These are phyloP conservation scores for Lolium rigidum DNA, from an alignment of 176 grass and related monocot species.

Conservation along the genomic window DNA sequence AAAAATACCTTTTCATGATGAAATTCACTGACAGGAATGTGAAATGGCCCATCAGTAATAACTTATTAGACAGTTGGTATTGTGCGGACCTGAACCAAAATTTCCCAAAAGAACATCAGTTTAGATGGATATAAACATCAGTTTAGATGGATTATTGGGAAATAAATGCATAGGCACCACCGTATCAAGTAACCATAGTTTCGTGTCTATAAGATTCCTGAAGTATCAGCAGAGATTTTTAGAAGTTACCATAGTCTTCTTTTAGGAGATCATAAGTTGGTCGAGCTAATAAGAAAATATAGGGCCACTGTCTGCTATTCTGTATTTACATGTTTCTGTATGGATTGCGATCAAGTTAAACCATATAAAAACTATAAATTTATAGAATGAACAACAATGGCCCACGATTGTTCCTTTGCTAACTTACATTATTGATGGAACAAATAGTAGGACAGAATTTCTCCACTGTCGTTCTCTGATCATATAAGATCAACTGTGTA, in stretches of 20 bases:
- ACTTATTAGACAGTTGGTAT: neutral
- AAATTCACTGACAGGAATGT: neutral
- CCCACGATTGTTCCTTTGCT: neutral
- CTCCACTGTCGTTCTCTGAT: neutral
- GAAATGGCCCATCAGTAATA: neutral
- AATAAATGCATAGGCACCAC: no score
- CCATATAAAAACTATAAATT: neutral
- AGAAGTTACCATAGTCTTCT: neutral
- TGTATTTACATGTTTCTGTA: neutral
- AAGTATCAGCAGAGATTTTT: neutral
- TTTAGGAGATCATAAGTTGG: neutral
- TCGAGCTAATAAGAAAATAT: neutral
- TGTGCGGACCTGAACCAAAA: neutral
- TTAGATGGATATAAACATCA: neutral
- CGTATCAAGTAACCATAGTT: no score
- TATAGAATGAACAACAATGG: neutral
- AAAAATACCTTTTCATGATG: neutral
- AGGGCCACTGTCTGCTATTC: neutral
- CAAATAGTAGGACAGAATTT: neutral
- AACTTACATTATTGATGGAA: slow-evolving; percentile 22
- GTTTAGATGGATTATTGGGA: no score
- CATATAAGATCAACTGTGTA: neutral
- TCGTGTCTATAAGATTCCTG: neutral
- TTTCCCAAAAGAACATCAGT: neutral
- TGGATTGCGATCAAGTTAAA: slow-evolving; percentile 16